Evolutionary conservation across 306 rosid genomes (phyloP).

Genomic region (Psophocarpus tetragonolobus): DNA sequence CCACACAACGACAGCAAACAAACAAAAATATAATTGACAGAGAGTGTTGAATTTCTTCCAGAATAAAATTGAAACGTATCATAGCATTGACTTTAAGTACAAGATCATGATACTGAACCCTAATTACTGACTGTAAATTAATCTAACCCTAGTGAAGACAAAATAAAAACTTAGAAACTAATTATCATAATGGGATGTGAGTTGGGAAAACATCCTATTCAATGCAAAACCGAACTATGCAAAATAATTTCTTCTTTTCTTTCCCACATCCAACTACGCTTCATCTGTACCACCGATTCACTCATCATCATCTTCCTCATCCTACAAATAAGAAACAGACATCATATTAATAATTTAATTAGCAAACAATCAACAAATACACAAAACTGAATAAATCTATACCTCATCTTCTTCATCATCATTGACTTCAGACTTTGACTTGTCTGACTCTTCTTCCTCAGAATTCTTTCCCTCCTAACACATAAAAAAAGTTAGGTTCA

Average conservation of each 20-base stretch:
- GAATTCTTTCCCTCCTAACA: conserved; percentile 60
- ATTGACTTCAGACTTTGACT: conserved; percentile 83
- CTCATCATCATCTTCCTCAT: conserved; percentile 78
- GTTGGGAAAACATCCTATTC: conserved; percentile 30
- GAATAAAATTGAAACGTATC: conserved; percentile 9
- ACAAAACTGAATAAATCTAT: neutral
- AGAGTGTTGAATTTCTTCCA: neutral
- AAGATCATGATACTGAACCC: conserved; percentile 20
- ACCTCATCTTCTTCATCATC: conserved; percentile 84
- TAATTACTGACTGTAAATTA: conserved; percentile 29
- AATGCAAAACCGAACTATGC: conserved; percentile 33
- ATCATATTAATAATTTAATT: neutral
- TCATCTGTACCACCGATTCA: conserved; percentile 21
- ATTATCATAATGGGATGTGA: conserved; percentile 29
- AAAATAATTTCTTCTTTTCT: conserved; percentile 3
- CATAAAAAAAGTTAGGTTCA: neutral
- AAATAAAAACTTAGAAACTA: conserved; percentile 35
- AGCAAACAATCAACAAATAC: no score
- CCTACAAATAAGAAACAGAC: conserved; percentile 20
- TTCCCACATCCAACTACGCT: conserved; percentile 23
- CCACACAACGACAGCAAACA: neutral
- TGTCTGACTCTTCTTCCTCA: conserved; percentile 85
- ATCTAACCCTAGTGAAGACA: conserved; percentile 16
- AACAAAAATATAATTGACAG: neutral
- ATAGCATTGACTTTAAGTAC: conserved; percentile 38